Base-by-base conservation (phyloP, 371 early-diverging fungal genomes). In the Zychaea mexicana region DNA sequence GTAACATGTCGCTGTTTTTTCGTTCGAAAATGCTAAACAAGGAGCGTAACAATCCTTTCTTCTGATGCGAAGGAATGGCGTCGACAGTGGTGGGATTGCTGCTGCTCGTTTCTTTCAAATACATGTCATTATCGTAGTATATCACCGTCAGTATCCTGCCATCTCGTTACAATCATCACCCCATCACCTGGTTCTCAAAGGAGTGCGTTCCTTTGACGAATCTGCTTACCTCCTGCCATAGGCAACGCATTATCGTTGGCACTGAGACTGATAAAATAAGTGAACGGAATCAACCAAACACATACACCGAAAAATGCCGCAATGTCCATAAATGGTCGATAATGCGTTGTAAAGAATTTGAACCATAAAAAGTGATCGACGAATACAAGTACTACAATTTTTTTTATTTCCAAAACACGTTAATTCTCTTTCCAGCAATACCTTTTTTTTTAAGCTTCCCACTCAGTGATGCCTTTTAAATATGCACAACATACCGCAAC, bases 341-440 rank as follows among this genome's bases (percentile, higher is more conserved):
- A 86, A 58, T 86, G 84, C 0, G 69, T 68, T 4, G 90, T 78
- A 71, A 95, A 95, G 73, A 88, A 93, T 61, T 82, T 82, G 74
- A 94, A 95, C 96, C 96, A 95, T 47, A 90, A 68, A 64, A 92
- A 93, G 68, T 95, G 96, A 72, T 95, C 87, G 5, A 69, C 77
- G 57, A 95, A 70, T 1, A 90, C 92, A n/a, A 95, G 78, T 1
- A 86, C 93, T 92, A 66, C 27, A 61, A 24, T 42, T 17, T 12
- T 42, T 12, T 33, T 12, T 33, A 33, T 5, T 33, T 33, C 5
- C 5, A 8, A 33, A 33, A 33, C 33, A 5, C 33, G 12, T 33
- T 33, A 33, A 8, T 33, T 33, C 12, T 33, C 33, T 12, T 33
- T 12, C 5, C 12, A 33, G 5, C 12, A 33, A 33, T 33, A 5